A percentile compares a stretch with the other conserved stretches of the same genome.
Conservation (phyloP, 352 stramenopile genomes). For the Globisporangium apiculatum region DNA sequence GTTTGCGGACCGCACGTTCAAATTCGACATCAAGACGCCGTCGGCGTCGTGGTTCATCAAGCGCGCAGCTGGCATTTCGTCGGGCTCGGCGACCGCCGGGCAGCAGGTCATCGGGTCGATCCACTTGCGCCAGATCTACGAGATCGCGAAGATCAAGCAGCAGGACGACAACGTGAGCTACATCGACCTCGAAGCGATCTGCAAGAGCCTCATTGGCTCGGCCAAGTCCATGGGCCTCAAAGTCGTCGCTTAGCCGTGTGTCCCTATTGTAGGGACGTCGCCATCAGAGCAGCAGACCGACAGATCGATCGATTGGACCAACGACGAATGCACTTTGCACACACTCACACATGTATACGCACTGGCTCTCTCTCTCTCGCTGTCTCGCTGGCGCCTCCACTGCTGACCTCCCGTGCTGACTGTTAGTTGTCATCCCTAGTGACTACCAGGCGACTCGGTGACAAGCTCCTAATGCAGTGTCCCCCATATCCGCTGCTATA, state of each 20-base stretch:
- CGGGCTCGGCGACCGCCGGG: conserved; percentile 64
- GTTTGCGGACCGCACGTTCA: conserved; percentile 94
- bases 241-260: conserved; percentile 28
- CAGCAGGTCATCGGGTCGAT: conserved; percentile 83
- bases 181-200: conserved; percentile 89
- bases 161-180: conserved; percentile 91
- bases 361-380: conserved; percentile 2
- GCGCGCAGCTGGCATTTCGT: conserved; percentile 82
- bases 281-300: too few relatives aligned
- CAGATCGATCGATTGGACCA: background rate
- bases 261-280: too few relatives aligned
- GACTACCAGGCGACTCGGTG: too few relatives aligned
- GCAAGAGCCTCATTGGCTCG: conserved; percentile 90
- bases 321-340: background rate
- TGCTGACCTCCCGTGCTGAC: too few relatives aligned
- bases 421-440: too few relatives aligned
- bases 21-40: conserved; percentile 94
- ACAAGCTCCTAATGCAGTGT: too few relatives aligned
- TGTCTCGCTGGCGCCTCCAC: background rate
- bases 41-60: conserved; percentile 93
- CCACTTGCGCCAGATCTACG: conserved; percentile 94
- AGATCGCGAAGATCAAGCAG: conserved; percentile 98
- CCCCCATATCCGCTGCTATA: too few relatives aligned
- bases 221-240: conserved; percentile 90
- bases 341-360: background rate